Evolutionary conservation across 2,329 filamentous ascomycete species (phyloP).

Genomic region (Monilinia fructicola): DNA sequence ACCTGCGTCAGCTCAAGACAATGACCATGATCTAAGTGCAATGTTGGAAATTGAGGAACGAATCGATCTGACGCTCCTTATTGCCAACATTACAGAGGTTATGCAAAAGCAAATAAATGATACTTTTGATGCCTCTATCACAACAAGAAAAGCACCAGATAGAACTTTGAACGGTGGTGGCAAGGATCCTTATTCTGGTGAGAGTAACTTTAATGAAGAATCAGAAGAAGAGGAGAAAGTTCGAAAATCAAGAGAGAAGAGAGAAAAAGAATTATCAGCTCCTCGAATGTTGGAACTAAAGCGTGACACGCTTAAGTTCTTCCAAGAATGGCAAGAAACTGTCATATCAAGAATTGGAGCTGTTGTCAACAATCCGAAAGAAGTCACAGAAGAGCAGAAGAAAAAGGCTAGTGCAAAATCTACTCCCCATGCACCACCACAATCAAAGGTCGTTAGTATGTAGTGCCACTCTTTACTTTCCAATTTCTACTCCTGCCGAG

Average conservation of each 20-base stretch:
- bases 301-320: conserved; percentile 67
- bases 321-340: conserved; percentile 75
- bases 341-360: conserved; percentile 71
- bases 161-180: conserved; percentile 39
- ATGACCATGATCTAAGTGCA: conserved; percentile 36
- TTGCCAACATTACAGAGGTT: conserved; percentile 53
- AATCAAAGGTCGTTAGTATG: conserved; percentile 38
- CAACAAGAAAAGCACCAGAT: conserved; percentile 34
- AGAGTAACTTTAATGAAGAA: conserved; percentile 37
- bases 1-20: conserved; percentile 19
- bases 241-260: conserved; percentile 38
- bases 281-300: conserved; percentile 63
- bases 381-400: conserved; percentile 40
- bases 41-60: conserved; percentile 39
- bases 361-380: conserved; percentile 56
- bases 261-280: conserved; percentile 51
- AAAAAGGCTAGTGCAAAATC: conserved; percentile 38
- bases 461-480: conserved; percentile 14
- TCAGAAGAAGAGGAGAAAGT: conserved; percentile 39
- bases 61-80: conserved; percentile 51
- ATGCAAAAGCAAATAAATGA: conserved; percentile 54
- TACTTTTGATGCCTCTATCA: conserved; percentile 48
- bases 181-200: conserved; percentile 43
- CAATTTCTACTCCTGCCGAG: neutral
- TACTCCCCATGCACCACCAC: conserved; percentile 29